Percentiles rank a stretch among this genome's conserved stretches.
phyloP scores from a whole-genome alignment of 2,329 filamentous ascomycete genomes.

The Calonectria honghensis region DNA sequence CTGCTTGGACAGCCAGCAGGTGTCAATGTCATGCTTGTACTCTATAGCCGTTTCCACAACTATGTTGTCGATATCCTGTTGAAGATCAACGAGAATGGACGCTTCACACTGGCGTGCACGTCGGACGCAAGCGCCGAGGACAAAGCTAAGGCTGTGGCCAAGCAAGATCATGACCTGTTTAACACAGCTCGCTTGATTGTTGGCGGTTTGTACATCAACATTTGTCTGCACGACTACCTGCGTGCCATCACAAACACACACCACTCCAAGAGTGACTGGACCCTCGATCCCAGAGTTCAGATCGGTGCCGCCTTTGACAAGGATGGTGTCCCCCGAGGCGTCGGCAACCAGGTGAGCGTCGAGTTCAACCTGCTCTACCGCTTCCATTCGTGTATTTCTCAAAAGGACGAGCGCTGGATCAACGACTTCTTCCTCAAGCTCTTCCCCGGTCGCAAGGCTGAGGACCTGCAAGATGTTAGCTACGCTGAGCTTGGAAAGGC shows the following conservation, averaged over 20 bases:
- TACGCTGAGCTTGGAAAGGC: slow-evolving; percentile 50
- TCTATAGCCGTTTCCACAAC: slow-evolving; percentile 83
- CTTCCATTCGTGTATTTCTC: slow-evolving; percentile 78
- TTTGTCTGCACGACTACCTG: slow-evolving; percentile 76
- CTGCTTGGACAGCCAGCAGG: slow-evolving; percentile 80
- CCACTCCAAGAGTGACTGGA: slow-evolving; percentile 75
- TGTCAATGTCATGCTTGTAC: slow-evolving; percentile 79
- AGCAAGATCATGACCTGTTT: slow-evolving; percentile 72
- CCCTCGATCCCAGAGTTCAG: slow-evolving; percentile 77
- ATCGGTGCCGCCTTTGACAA: slow-evolving; percentile 65
- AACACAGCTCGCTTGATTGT: slow-evolving; percentile 73
- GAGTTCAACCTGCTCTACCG: slow-evolving; percentile 82
- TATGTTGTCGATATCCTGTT: slow-evolving; percentile 78
- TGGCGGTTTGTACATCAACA: slow-evolving; percentile 74
- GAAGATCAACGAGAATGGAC: slow-evolving; percentile 79
- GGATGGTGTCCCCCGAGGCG: slow-evolving; percentile 71
- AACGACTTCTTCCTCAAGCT: slow-evolving; percentile 68
- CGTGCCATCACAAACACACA: slow-evolving; percentile 77
- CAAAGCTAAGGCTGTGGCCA: slow-evolving; percentile 60
- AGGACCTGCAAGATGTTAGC: slow-evolving; percentile 62
- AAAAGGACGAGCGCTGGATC: slow-evolving; percentile 78
- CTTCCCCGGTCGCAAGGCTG: slow-evolving; percentile 55
- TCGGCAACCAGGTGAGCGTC: slow-evolving; percentile 80
- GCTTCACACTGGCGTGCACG: slow-evolving; percentile 65
- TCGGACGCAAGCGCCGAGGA: slow-evolving; percentile 49